Conservation (phyloP, 2,329 filamentous ascomycete species). For the Biscogniauxia mediterranea region DNA sequence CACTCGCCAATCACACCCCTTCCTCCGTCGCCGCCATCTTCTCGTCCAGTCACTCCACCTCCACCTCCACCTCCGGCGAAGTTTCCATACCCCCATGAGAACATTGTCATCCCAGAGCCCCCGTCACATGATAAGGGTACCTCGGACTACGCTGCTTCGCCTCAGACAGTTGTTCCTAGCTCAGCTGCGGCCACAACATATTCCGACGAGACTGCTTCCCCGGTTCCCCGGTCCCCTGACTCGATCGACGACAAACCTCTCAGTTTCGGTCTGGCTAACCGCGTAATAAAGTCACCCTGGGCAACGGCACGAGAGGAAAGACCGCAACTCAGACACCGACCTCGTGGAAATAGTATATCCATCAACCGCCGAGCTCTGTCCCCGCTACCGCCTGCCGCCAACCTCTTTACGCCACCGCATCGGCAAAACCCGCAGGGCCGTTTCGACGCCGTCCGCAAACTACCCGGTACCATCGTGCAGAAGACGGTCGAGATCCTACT, state of each 20-base stretch:
- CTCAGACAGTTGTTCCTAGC: constrained; percentile 30
- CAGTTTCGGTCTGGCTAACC: constrained; percentile 5
- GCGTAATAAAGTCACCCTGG: constrained; percentile 5
- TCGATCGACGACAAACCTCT: constrained; percentile 5
- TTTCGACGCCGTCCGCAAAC: constrained; percentile 46
- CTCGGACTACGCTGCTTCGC: constrained; percentile 36
- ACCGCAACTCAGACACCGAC: constrained; percentile 50
- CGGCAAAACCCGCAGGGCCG: constrained; percentile 37
- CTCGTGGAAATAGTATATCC: constrained; percentile 51
- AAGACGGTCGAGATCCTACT: constrained; percentile 77
- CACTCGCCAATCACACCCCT: constrained; percentile 44
- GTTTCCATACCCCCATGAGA: constrained; percentile 41
- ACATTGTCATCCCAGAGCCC: constrained; percentile 37
- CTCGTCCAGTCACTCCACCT: constrained; percentile 38
- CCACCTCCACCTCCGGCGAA: constrained; percentile 31
- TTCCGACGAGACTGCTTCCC: constrained; percentile 29
- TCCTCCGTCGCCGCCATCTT: constrained; percentile 45
- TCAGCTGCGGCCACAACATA: constrained; percentile 28
- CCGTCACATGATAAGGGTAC: constrained; percentile 30
- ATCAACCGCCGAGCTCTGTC: constrained; percentile 58
- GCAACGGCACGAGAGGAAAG: constrained; percentile 35
- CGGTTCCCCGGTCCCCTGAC: constrained; percentile 8
- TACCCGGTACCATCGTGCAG: constrained; percentile 66
- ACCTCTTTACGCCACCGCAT: constrained; percentile 56
- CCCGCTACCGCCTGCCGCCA: constrained; percentile 66